These are phyloP conservation scores for Linnemannia zychae DNA, from an alignment of 192 early-diverging fungal genomes.

Conservation along the genomic window DNA sequence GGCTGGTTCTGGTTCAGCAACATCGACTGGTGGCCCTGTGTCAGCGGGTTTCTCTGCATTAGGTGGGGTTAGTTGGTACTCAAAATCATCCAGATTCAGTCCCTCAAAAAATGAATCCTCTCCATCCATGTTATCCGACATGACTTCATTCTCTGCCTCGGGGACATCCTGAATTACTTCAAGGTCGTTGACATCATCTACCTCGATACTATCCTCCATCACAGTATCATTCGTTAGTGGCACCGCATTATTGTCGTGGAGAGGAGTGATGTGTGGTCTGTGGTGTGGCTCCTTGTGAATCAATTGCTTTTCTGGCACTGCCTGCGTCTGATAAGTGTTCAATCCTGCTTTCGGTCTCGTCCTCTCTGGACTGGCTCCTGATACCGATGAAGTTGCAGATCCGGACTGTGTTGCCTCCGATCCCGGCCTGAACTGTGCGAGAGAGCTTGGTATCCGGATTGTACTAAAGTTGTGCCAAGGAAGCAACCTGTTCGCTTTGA, in stretches of 20 bases:
- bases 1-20: neutral
- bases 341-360: neutral
- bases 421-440: slow-evolving; percentile 23
- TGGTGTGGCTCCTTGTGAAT: neutral
- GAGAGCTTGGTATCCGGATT: slow-evolving; percentile 23
- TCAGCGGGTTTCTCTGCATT: neutral
- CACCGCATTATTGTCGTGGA: neutral
- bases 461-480: slow-evolving; percentile 75
- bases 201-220: neutral
- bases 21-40: neutral
- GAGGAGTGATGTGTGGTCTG: neutral
- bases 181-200: neutral
- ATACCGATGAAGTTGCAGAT: neutral
- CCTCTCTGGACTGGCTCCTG: slow-evolving; percentile 10
- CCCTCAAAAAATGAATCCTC: slow-evolving; percentile 13
- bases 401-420: slow-evolving; percentile 6
- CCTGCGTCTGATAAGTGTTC: neutral
- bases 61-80: slow-evolving; percentile 7
- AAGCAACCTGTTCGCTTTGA: slow-evolving; percentile 69
- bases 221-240: neutral
- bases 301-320: neutral
- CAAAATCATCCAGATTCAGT: slow-evolving; percentile 13
- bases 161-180: neutral
- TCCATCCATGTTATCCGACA: neutral
- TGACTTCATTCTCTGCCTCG: neutral